phyloP scores from a whole-genome alignment of 148 eudicot genomes.

The Nyssa sinensis region DNA sequence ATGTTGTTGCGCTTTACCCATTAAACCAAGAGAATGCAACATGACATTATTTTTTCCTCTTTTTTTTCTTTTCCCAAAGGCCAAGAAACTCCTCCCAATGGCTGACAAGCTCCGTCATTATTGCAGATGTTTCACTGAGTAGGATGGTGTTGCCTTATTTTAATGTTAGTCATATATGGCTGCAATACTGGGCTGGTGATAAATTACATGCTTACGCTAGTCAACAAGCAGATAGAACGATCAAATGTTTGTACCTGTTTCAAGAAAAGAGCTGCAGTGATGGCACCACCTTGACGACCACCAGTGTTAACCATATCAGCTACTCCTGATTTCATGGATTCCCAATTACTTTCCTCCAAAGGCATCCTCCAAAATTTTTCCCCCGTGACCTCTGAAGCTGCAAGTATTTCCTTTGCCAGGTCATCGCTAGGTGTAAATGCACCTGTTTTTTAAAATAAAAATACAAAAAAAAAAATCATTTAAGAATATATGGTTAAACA shows the following conservation, averaged over 20 bases:
- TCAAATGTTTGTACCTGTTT: conserved; percentile 64
- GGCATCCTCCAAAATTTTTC: conserved; percentile 98
- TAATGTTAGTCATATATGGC: background rate
- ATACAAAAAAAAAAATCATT: too few relatives aligned
- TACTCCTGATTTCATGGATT: conserved; percentile 88
- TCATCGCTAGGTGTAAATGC: conserved; percentile 82
- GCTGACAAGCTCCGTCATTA: too few relatives aligned
- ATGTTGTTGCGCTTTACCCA: background rate
- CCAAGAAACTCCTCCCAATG: too few relatives aligned
- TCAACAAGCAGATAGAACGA: background rate
- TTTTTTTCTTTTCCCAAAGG: too few relatives aligned
- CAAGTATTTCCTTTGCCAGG: conserved; percentile 74
- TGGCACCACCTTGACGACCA: conserved; percentile 94
- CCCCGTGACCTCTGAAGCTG: conserved; percentile 73
- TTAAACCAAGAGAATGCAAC: background rate
- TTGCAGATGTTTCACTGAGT: too few relatives aligned
- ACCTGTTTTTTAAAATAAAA: conserved; percentile 59
- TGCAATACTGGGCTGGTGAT: too few relatives aligned
- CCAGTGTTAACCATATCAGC: conserved; percentile 99
- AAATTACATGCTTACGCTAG: too few relatives aligned
- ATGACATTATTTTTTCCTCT: too few relatives aligned
- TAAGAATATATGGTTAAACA: too few relatives aligned
- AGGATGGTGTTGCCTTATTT: background rate
- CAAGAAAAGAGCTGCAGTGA: conserved; percentile 93
- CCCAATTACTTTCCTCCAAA: conserved; percentile 95